Percentiles rank a stretch among this genome's conserved stretches.
phyloP scores from a whole-genome alignment of 352 stramenopile species.

The Pythium angustatum region DNA sequence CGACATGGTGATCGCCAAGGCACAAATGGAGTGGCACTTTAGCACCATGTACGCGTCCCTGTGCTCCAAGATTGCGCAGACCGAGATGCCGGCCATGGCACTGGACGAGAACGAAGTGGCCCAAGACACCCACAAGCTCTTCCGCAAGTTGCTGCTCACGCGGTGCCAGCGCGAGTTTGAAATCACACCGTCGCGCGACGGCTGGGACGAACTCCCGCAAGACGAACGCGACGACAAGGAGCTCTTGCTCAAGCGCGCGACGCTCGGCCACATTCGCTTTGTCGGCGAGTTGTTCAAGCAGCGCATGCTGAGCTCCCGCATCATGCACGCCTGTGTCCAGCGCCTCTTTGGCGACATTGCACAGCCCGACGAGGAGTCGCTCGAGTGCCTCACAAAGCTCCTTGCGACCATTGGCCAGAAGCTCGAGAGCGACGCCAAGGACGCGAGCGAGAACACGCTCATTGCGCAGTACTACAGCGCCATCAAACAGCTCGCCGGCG shows the following conservation, averaged over 20 bases:
- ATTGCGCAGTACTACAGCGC: slow-evolving; percentile 72
- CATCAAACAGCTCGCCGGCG: slow-evolving; percentile 67
- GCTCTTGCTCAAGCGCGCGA: slow-evolving; percentile 76
- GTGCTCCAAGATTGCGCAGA: slow-evolving; percentile 90
- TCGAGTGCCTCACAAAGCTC: slow-evolving; percentile 96
- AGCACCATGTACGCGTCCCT: slow-evolving; percentile 95
- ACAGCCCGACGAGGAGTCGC: slow-evolving; percentile 92
- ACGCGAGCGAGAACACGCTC: slow-evolving; percentile 52
- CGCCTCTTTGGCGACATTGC: slow-evolving; percentile 77
- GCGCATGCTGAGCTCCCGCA: slow-evolving; percentile 93
- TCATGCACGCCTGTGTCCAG: slow-evolving; percentile 93
- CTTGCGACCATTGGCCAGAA: slow-evolving; percentile 92
- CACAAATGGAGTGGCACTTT: slow-evolving; percentile 97
- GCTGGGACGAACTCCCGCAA: slow-evolving; percentile 50
- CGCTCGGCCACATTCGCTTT: slow-evolving; percentile 94
- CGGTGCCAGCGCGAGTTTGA: slow-evolving; percentile 96
- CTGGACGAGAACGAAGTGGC: slow-evolving; percentile 70
- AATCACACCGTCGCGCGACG: slow-evolving; percentile 76
- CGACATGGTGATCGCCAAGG: slow-evolving; percentile 93
- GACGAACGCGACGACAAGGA: slow-evolving; percentile 74
- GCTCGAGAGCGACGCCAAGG: slow-evolving; percentile 67
- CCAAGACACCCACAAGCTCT: slow-evolving; percentile 86
- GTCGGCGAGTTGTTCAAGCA: slow-evolving; percentile 96
- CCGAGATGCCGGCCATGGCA: slow-evolving; percentile 78
- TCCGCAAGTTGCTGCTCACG: slow-evolving; percentile 92